Evolutionary conservation across 148 eudicot species (phyloP).

Genomic region (Vaccinium vitisidaea): DNA sequence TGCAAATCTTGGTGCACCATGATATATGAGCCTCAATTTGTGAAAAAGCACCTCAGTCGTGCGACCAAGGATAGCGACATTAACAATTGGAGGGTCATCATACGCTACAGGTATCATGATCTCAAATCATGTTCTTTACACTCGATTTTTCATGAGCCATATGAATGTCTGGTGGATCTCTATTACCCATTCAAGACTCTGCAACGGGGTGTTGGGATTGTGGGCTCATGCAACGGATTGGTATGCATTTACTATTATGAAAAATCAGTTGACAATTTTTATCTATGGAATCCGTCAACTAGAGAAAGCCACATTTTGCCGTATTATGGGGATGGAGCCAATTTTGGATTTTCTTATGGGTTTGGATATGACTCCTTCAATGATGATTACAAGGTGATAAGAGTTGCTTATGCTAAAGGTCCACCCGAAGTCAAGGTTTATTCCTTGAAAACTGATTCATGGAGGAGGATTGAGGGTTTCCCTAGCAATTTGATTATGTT

Average conservation of each 20-base stretch:
- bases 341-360: background rate
- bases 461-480: slow-evolving; percentile 2
- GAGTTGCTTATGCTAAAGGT: background rate
- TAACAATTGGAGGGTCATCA: background rate
- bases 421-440: background rate
- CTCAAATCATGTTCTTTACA: slow-evolving; percentile 1
- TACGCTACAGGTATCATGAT: background rate
- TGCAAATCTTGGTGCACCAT: background rate
- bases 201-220: background rate
- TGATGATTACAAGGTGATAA: slow-evolving; percentile 14
- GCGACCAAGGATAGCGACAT: background rate
- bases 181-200: background rate
- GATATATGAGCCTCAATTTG: background rate
- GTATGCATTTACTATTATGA: slow-evolving; percentile 1
- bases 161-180: background rate
- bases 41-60: slow-evolving; percentile 9
- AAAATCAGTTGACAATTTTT: background rate
- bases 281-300: background rate
- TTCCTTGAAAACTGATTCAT: slow-evolving; percentile 4
- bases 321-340: background rate
- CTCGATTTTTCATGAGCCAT: background rate
- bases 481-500: background rate
- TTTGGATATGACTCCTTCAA: slow-evolving; percentile 10
- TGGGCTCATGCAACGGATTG: slow-evolving; percentile 5
- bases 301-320: slow-evolving; percentile 8